phyloP scores from a whole-genome alignment of 1,284 basidiomycete genomes.

The Leccinum ponderosum region DNA sequence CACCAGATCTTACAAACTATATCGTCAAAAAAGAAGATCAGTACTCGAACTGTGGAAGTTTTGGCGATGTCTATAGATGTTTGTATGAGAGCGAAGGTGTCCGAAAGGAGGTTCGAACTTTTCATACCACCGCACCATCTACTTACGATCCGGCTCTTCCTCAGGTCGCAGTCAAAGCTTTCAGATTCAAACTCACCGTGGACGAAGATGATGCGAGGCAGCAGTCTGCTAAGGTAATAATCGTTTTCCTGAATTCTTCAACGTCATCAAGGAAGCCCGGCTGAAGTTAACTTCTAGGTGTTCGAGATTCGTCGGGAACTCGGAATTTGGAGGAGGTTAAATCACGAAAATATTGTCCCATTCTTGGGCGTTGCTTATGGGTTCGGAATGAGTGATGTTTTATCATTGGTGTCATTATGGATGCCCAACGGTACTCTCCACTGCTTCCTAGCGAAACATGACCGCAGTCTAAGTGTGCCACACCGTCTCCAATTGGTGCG shows the following conservation, averaged over 20 bases:
- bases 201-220: background rate
- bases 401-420: background rate
- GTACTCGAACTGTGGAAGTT: background rate
- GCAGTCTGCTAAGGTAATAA: background rate
- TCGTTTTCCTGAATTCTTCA: background rate
- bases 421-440: background rate
- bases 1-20: slow-evolving; percentile 9
- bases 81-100: background rate
- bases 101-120: background rate
- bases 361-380: background rate
- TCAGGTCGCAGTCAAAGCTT: background rate
- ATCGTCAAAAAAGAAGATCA: slow-evolving; percentile 4
- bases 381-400: background rate
- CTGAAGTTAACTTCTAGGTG: background rate
- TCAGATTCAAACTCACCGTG: background rate
- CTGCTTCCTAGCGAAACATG: background rate
- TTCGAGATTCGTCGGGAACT: background rate
- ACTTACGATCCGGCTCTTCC: no score
- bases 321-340: background rate
- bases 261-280: background rate
- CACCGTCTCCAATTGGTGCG: background rate
- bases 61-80: slow-evolving; percentile 13
- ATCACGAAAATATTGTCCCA: background rate
- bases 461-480: background rate
- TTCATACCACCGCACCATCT: background rate